Percentiles rank a stretch among this genome's conserved stretches.
These are phyloP conservation scores for Mangifera indica DNA, from an alignment of 345 rosid species.

Conservation along the genomic window DNA sequence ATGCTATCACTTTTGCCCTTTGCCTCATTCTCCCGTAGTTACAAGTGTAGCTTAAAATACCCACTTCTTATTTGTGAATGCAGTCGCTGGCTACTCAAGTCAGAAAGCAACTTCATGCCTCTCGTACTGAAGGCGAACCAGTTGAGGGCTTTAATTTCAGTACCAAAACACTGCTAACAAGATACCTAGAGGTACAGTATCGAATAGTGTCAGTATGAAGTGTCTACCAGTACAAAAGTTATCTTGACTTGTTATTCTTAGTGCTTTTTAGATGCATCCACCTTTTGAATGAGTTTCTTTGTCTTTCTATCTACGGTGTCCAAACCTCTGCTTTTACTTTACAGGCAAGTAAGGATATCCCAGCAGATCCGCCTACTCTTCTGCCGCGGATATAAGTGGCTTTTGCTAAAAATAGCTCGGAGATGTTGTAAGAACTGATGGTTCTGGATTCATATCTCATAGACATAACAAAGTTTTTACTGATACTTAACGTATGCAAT, in stretches of 20 bases:
- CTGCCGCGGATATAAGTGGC: slow-evolving; percentile 44
- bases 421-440: background rate
- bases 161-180: slow-evolving; percentile 65
- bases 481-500: background rate
- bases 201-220: background rate
- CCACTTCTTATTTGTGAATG: slow-evolving; percentile 18
- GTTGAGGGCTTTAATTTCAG: slow-evolving; percentile 85
- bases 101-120: slow-evolving; percentile 77
- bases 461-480: background rate
- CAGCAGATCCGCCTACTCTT: slow-evolving; percentile 45
- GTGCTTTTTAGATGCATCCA: background rate
- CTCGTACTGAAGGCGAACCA: slow-evolving; percentile 64
- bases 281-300: background rate
- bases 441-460: background rate
- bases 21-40: background rate
- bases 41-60: background rate
- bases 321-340: slow-evolving; percentile 13
- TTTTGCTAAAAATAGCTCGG: background rate
- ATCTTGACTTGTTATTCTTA: background rate
- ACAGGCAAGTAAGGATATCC: slow-evolving; percentile 60
- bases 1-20: background rate
- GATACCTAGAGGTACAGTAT: slow-evolving; percentile 65
- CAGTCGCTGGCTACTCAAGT: slow-evolving; percentile 90
- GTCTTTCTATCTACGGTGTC: background rate
- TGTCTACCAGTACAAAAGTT: background rate